These are phyloP conservation scores for Kluyveromyces starmeri DNA, from an alignment of 805 yeast genomes.

Conservation along the genomic window DNA sequence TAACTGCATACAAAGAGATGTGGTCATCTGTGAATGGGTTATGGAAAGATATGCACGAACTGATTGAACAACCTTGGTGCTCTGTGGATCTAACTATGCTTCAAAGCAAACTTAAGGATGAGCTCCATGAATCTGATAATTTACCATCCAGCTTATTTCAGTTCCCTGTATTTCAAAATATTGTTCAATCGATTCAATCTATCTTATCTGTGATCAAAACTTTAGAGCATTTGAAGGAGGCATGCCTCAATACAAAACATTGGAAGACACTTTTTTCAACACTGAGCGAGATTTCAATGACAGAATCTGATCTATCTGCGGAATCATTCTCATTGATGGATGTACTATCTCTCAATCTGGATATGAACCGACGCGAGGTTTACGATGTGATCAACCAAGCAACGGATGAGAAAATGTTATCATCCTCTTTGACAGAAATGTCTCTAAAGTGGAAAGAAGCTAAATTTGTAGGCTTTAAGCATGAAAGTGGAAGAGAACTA, in stretches of 20 bases:
- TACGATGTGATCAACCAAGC: conserved; percentile 52
- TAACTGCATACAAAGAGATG: conserved; percentile 6
- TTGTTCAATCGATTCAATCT: conserved; percentile 4
- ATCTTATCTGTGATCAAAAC: conserved; percentile 15
- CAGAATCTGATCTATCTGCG: conserved; percentile 15
- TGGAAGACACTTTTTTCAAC: conserved; percentile 44
- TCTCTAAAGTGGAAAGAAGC: conserved; percentile 46
- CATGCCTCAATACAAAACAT: conserved; percentile 54
- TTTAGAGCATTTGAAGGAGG: conserved; percentile 43
- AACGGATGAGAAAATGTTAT: conserved; percentile 59
- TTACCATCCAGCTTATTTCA: conserved; percentile 5
- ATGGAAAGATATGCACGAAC: conserved; percentile 6
- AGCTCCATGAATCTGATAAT: conserved; percentile 1
- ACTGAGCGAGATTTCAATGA: conserved; percentile 14
- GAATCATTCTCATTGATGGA: conserved; percentile 41
- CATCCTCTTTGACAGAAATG: conserved; percentile 44
- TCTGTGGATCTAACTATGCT: conserved; percentile 1
- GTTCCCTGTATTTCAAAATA: conserved; percentile 6
- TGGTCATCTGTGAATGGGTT: conserved; percentile 8
- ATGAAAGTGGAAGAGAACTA: conserved; percentile 42
- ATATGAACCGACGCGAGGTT: conserved; percentile 37
- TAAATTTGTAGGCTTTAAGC: conserved; percentile 45
- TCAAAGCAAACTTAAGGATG: not conserved
- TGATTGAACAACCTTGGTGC: conserved; percentile 10
- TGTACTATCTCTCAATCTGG: conserved; percentile 50